Evolutionary conservation across 306 rosid species (phyloP).

Genomic region (peach (Prunus persica)): DNA sequence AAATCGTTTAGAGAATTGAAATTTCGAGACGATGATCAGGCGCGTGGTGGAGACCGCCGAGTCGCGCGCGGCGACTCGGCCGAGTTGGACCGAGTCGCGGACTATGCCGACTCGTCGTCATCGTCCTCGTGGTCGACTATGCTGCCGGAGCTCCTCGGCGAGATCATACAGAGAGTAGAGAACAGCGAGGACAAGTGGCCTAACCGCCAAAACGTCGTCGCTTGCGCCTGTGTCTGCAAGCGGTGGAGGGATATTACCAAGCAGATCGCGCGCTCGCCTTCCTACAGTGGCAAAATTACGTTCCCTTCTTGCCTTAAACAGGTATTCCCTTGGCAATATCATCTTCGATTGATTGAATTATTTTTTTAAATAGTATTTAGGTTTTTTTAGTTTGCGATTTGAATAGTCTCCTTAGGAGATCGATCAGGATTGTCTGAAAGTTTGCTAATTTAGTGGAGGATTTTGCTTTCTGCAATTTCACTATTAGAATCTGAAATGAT

Average conservation of each 20-base stretch:
- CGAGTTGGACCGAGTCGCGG: conserved; percentile 15
- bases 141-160: conserved; percentile 85
- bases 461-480: neutral
- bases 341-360: neutral
- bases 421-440: neutral
- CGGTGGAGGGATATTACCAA: conserved; percentile 83
- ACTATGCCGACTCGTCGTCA: conserved; percentile 11
- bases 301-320: conserved; percentile 96
- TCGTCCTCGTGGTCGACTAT: conserved; percentile 63
- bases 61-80: neutral
- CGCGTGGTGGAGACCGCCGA: conserved; percentile 5
- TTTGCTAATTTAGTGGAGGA: neutral
- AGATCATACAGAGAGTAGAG: conserved; percentile 77
- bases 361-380: neutral
- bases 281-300: conserved; percentile 62
- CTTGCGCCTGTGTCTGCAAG: conserved; percentile 91
- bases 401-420: neutral
- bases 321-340: conserved; percentile 36
- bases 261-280: conserved; percentile 57
- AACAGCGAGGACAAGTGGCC: conserved; percentile 81
- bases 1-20: conserved; percentile 53
- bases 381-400: neutral
- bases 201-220: conserved; percentile 69
- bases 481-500: neutral
- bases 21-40: conserved; percentile 17